Base-by-base conservation (phyloP, 257 asterid genomes). In the Osmanthus fragrans region DNA sequence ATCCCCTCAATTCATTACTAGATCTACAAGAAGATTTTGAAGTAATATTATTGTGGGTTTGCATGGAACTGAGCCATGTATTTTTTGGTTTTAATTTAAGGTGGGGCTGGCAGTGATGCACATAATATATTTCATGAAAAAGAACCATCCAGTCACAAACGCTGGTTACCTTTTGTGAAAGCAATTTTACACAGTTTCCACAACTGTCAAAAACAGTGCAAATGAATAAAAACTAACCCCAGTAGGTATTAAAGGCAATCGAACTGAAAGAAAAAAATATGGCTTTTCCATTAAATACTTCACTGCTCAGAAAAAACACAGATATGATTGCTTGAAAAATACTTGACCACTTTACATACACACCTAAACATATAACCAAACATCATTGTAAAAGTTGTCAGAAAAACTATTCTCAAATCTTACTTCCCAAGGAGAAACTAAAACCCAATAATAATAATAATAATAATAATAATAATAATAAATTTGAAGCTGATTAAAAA, bases 121-220 rank as follows among this genome's bases (percentile, higher is more conserved):
- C 19, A 63, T 63, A 10, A 25, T 63, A 63, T 25, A 63, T 54
- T 54, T 54, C 64, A 54, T 63, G 16, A 63, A 25, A 63, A 63
- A 63, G 69, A 63, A 63, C 2, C 19, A 63, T 23, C 69, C 34
- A 72, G 36, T 32, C 60, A 30, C 40, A 74, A 40, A 74, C 40
- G 68, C 37, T n/a, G 34, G 13, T 39, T 30, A 34, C 75, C 51
- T 45, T 71, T 63, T 63, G 34, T 27, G 39, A 71, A 71, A 71
- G 75, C 75, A 71, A 42, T 71, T 71, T 39, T 42, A 71, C 75
- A 71, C 13, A 39, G 75, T 71, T 71, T 29, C 74, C 4, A 21
- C 19, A 19, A 42, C 75, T 71, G 75, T 42, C 75, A 36, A 8
- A 68, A 19, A 32, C 25, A 71, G 27, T 15, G 30, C n/a, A 42